Percentiles rank a stretch among this genome's conserved stretches.
Evolutionary conservation across 2,329 filamentous ascomycete genomes (phyloP).

Genomic region (Scytalidium sp.): DNA sequence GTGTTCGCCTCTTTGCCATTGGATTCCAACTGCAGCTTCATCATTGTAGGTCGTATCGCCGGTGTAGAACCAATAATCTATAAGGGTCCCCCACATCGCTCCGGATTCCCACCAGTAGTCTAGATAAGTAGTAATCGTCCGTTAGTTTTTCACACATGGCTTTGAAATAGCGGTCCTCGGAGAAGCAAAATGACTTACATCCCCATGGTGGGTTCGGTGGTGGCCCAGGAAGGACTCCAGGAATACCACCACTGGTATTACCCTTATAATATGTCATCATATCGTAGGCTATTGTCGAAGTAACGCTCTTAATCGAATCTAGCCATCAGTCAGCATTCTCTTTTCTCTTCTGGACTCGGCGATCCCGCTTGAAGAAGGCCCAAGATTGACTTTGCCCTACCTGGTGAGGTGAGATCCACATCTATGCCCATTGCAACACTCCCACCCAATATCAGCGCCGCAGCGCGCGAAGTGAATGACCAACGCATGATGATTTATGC

Average conservation of each 20-base stretch:
- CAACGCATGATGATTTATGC: slow-evolving; percentile 19
- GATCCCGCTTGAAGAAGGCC: no score
- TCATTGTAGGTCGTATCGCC: slow-evolving; percentile 56
- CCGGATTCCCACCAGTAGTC: slow-evolving; percentile 62
- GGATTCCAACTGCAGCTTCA: slow-evolving; percentile 49
- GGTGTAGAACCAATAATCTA: slow-evolving; percentile 63
- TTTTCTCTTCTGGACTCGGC: slow-evolving; percentile 11
- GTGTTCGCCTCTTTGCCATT: slow-evolving; percentile 55
- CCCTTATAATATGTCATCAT: slow-evolving; percentile 39
- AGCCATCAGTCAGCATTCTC: slow-evolving; percentile 40
- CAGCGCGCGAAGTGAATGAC: slow-evolving; percentile 18
- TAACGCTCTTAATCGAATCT: slow-evolving; percentile 30
- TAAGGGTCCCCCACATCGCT: slow-evolving; percentile 56
- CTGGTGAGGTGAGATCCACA: slow-evolving; percentile 21
- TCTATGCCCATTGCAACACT: slow-evolving; percentile 17
- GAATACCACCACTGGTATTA: slow-evolving; percentile 36
- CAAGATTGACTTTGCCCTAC: slow-evolving; percentile 39
- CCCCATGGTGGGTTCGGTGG: slow-evolving; percentile 32
- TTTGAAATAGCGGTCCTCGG: no score
- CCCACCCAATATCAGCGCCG: slow-evolving; percentile 18
- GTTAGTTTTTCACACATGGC: slow-evolving; percentile 4
- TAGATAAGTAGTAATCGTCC: slow-evolving; percentile 3
- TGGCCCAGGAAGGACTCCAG: slow-evolving; percentile 44
- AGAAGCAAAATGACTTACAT: slow-evolving; percentile 20
- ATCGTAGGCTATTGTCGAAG: slow-evolving; percentile 29